Evolutionary conservation across 768 basidiomycete genomes (phyloP).

Genomic region (Roridomyces roridus): DNA sequence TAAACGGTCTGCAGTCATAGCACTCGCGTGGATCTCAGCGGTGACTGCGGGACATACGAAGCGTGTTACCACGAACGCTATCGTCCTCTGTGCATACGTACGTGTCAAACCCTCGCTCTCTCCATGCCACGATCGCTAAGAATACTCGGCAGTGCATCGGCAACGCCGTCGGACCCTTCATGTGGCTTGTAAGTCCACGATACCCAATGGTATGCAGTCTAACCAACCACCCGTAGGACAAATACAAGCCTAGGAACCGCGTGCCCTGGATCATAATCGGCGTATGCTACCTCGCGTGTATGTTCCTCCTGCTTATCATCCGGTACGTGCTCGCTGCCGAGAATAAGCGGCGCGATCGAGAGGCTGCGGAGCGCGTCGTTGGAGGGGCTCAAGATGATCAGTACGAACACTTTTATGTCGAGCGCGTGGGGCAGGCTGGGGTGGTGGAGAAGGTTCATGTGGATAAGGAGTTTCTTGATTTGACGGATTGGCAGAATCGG

Average conservation of each 20-base stretch:
- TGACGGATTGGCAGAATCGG: too few species aligned
- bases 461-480: too few species aligned
- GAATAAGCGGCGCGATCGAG: constrained; percentile 68
- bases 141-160: constrained; percentile 43
- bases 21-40: constrained; percentile 53
- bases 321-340: constrained; percentile 58
- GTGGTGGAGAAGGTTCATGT: constrained; percentile 60
- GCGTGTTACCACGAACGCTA: constrained; percentile 22
- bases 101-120: constrained; percentile 6
- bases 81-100: constrained; percentile 23
- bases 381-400: too few species aligned
- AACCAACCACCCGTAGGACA: constrained; percentile 24
- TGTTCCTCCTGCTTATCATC: constrained; percentile 61
- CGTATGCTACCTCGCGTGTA: constrained; percentile 59
- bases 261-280: constrained; percentile 83
- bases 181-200: too few species aligned
- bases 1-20: constrained; percentile 43
- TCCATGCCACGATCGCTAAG: constrained; percentile 8
- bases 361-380: constrained; percentile 50
- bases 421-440: constrained; percentile 57
- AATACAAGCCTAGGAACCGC: constrained; percentile 73
- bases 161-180: constrained; percentile 75
- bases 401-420: constrained; percentile 69
- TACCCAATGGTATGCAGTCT: neutral
- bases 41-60: constrained; percentile 55